Conservation (phyloP, 2,329 filamentous ascomycete genomes). For the Fusarium sp. region DNA sequence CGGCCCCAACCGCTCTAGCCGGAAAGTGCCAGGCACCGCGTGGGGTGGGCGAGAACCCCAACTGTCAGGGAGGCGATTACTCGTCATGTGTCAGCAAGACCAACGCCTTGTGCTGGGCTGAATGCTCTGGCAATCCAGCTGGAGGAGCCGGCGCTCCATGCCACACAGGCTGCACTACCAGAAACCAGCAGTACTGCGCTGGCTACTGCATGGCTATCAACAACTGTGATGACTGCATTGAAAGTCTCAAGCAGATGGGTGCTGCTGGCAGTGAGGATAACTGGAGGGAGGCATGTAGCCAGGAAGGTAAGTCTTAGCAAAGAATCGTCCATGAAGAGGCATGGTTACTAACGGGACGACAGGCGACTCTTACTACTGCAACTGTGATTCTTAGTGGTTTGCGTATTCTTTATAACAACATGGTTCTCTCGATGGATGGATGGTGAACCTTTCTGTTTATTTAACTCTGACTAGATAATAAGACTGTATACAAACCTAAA, state of each 20-base stretch:
- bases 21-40: not conserved
- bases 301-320: not conserved
- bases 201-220: not conserved
- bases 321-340: rapidly evolving
- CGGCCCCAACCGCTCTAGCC: not conserved
- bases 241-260: not conserved
- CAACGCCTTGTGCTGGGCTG: not conserved
- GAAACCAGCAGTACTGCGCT: constrained; percentile 5
- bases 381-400: not conserved
- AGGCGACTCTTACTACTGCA: constrained; percentile 1
- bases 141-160: not conserved
- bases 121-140: not conserved
- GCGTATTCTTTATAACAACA: rapidly evolving
- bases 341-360: rapidly evolving
- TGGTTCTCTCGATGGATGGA: not conserved
- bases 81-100: not conserved
- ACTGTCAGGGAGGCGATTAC: not conserved
- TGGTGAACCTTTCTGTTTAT: too few species aligned
- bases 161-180: not conserved
- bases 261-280: not conserved
- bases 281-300: not conserved
- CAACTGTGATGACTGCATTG: not conserved
- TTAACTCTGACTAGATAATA: too few species aligned
- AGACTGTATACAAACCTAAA: too few species aligned
- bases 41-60: not conserved